Base-by-base conservation (phyloP, 805 yeast genomes). In the Huiozyma naganishii region DNA sequence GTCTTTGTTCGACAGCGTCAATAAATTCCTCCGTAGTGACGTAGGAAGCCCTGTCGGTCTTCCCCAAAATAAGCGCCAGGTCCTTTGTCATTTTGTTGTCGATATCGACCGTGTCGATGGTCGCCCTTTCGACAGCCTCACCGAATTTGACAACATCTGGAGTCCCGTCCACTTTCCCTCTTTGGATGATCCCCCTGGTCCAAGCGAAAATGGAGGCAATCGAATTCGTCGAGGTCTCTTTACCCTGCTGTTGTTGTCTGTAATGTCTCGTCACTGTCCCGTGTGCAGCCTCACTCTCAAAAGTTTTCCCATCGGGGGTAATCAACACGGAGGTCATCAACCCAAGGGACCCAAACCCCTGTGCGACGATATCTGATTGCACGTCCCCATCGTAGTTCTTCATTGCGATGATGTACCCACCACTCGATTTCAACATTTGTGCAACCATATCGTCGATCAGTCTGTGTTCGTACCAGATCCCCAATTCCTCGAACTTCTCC, bases 321-420 rank as follows among this genome's bases (percentile, higher is more conserved):
- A 88, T 78, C 54, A 90, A 76, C n/a, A 87, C 95, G 3, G 97
- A 90, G 30, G 97, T 88, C 97, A 90, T 90, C 55, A 90, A 75
- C 37, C 97, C 97, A 52, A 90, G 73, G 13, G 97, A 89, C 34
- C 97, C 97, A 57, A 90, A 90, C 34, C 97, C 97, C 69, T 90
- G 97, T 29, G 97, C 97, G 45, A 90, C 96, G 59, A 90, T 83
- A 66, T 90, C 97, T 11, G 94, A 82, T 69, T 88, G 89, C 45
- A 90, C 97, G 64, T 90, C 97, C 66, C 97, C 97, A 65, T 90
- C 97, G 68, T 90, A 90, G 72, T 90, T 90, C 73, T 90, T 90
- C 83, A 90, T 77, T 40, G 97, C 97, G 67, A 90, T 85, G 57
- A 90, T 83, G 65, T 73, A 90, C 6, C 97, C 97, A 58, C 97